Base-by-base conservation (phyloP, 2,329 filamentous ascomycete species). In the Paraphaeosphaeria minitans region DNA sequence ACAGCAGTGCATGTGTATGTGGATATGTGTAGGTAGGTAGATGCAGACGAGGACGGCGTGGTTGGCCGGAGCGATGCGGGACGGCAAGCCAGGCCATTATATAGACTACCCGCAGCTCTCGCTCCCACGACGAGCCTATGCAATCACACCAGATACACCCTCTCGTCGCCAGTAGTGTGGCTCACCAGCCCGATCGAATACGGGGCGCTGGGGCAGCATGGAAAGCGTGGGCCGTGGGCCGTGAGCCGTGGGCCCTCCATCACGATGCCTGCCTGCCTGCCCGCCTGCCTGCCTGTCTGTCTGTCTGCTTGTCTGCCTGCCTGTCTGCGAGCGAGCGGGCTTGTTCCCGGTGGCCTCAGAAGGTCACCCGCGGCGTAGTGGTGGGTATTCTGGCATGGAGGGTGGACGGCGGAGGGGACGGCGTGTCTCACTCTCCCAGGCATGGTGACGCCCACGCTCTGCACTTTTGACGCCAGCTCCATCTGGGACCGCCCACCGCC, bases 341-440 rank as follows among this genome's bases (percentile, higher is more conserved):
- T 62, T 59, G 56, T 52, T 59, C 47, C 61, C 61, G 64, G 67
- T 65, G 65, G 71, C 67, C 68, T 66, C 62, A 62, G 56, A 63
- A 63, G 72, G 71, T 74, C 72, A 74, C 64, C 61, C 58, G 66
- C 57, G 58, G 13, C n/a, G 22, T 9, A 24, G 46, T 33, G 19
- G 41, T 43, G 41, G 59, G 27, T 60, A 54, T 42, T 46, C 57
- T 58, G 55, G 61, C 47, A 12, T 31, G 29, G 29, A 9, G 4
- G 4, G 29, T 9, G 4, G 29, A 56, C 14, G 31, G 13, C 37
- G 33, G 52, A 55, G 39, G 12, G 48, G 51, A 54, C 53, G 43
- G 52, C n/a, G 57, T 49, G 65, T 69, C 61, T 69, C 66, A 69
- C 59, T 59, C 37, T 54, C 56, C 61, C 57, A 59, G 55, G 62